phyloP scores from a whole-genome alignment of 2,329 filamentous ascomycete species.

The Cladobotryum protrusum region DNA sequence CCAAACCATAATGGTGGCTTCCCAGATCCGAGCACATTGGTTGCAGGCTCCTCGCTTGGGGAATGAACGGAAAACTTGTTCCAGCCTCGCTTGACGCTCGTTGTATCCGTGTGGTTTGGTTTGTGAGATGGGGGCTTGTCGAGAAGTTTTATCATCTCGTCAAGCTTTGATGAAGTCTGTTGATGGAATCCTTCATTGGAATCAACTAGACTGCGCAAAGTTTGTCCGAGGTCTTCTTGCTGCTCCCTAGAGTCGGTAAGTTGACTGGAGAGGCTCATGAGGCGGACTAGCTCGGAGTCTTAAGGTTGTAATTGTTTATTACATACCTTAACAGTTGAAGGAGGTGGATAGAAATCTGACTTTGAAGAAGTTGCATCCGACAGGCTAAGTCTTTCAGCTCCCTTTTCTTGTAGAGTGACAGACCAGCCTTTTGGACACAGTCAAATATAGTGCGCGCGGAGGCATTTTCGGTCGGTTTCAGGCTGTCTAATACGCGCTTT shows the following conservation, averaged over 20 bases:
- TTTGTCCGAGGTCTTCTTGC: not conserved
- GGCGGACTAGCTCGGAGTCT: too few species aligned
- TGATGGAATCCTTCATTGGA: not conserved
- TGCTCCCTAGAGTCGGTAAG: not conserved
- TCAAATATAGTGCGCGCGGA: not conserved
- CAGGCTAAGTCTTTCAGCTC: not conserved
- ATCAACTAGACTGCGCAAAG: not conserved
- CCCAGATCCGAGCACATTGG: not conserved
- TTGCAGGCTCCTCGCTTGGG: not conserved
- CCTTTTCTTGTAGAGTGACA: not conserved
- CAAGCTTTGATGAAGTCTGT: not conserved
- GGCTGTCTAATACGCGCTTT: not conserved
- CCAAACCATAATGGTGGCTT: not conserved
- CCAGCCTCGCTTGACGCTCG: not conserved
- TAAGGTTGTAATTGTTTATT: too few species aligned
- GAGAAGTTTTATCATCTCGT: not conserved
- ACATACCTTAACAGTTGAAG: constrained; percentile 1
- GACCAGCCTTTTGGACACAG: not conserved
- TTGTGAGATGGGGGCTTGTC: not conserved
- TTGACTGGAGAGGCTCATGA: too few species aligned
- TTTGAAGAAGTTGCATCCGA: not conserved
- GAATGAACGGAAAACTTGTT: not conserved
- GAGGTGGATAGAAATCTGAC: not conserved
- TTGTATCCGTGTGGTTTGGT: not conserved
- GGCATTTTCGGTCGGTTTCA: not conserved